Conservation (phyloP, 805 yeast genomes). For the Metschnikowia santaceciliae region DNA sequence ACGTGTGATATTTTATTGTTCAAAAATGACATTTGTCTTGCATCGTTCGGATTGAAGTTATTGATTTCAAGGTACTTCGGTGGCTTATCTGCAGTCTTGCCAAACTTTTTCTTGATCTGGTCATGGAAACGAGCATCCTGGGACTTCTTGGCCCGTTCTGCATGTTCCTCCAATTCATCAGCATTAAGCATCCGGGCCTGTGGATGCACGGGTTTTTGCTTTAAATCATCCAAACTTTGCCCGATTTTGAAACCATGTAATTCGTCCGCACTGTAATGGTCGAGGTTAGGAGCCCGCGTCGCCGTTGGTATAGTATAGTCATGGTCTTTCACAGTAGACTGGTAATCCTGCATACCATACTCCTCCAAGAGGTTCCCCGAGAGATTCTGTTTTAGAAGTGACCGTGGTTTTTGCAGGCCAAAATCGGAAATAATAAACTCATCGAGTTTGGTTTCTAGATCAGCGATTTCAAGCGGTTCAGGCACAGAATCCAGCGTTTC, state of each 20-base stretch:
- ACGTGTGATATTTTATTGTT: conserved; percentile 19
- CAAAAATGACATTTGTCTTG: conserved; percentile 21
- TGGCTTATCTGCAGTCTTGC: background rate
- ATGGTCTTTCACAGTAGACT: conserved; percentile 24
- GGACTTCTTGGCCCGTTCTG: conserved; percentile 20
- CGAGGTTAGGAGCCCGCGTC: conserved; percentile 17
- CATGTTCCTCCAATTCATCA: conserved; percentile 27
- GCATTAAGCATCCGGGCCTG: conserved; percentile 19
- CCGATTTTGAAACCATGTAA: conserved; percentile 39
- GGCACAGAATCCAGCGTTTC: conserved; percentile 3
- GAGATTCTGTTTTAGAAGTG: conserved; percentile 27
- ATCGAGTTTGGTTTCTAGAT: conserved; percentile 18
- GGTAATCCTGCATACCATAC: conserved; percentile 34
- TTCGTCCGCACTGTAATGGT: conserved; percentile 23
- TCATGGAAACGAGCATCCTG: conserved; percentile 26
- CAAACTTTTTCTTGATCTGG: conserved; percentile 29
- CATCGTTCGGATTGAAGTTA: conserved; percentile 25
- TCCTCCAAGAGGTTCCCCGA: conserved; percentile 34
- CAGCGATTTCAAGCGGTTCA: conserved; percentile 13
- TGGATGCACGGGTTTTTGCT: background rate
- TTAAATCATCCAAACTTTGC: conserved; percentile 3
- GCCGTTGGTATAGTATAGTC: conserved; percentile 25
- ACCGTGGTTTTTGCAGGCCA: conserved; percentile 23
- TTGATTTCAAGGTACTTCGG: conserved; percentile 33
- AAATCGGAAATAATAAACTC: conserved; percentile 15